phyloP scores from a whole-genome alignment of 148 eudicot species.

The Dianthus caryophyllus region DNA sequence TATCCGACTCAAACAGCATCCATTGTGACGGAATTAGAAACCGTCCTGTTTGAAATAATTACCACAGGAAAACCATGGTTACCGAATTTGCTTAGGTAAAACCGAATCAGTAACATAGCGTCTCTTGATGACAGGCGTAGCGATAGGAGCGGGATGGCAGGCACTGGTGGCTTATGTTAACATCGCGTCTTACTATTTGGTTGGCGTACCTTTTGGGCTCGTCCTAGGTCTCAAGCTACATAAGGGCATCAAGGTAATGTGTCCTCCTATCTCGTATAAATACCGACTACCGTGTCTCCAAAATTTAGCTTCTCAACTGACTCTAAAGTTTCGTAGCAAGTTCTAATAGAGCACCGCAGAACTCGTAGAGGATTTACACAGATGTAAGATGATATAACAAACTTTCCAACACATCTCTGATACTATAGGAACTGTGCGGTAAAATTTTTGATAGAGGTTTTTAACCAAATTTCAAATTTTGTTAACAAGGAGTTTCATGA shows the following conservation, averaged over 20 bases:
- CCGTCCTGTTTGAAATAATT: no score
- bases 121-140: slow-evolving; percentile 42
- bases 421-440: no score
- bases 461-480: no score
- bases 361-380: no score
- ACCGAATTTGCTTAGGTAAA: no score
- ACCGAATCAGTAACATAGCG: neutral
- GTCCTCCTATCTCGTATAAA: neutral
- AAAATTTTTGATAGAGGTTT: no score
- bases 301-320: neutral
- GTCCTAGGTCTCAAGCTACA: slow-evolving; percentile 48
- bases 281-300: neutral
- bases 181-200: slow-evolving; percentile 53
- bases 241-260: slow-evolving; percentile 46
- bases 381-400: no score
- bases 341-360: neutral
- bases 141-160: slow-evolving; percentile 74
- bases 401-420: no score
- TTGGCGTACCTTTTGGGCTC: slow-evolving; percentile 58
- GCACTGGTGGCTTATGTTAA: slow-evolving; percentile 59
- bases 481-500: neutral
- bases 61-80: no score
- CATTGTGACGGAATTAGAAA: no score
- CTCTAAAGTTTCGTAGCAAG: neutral
- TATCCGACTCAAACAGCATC: no score